Evolutionary conservation across 306 rosid genomes (phyloP), one percentile per base, ranked within the genome.

Genomic region (Cajanus cajan): DNA sequence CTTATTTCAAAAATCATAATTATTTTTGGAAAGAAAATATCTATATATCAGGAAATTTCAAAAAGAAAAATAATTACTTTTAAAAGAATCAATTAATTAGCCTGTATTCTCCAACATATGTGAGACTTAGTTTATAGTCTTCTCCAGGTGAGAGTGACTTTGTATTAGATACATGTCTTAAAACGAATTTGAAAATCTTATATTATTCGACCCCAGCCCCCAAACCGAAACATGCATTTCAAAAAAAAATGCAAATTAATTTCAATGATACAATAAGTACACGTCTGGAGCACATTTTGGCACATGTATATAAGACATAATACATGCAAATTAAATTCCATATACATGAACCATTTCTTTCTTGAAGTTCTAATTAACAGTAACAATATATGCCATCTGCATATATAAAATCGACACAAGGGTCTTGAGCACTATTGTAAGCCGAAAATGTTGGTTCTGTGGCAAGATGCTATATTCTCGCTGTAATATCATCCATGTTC

Each of bases 391-490:
- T 66, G 31, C 12, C 64, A 57, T 37, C 13, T 13, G 52, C 55
- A 54, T 18, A 41, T 16, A 66, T 10, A 34, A 2, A 18, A n/a
- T n/a, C n/a, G 28, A 14, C 74, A 58, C 52, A 45, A 24, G 68
- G 50, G 28, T 37, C 44, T 18, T 12, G 14, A 19, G 11, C 28
- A 39, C 36, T 64, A 74, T 74, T 52, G 64, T 34, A 55, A 68
- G 72, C 76, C 65, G 74, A 82, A 76, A 61, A 69, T 68, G 54
- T 61, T 24, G 73, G 40, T 18, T 47, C 34, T 18, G 52, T 21
- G 36, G 68, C 86, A 82, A 64, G 79, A 77, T 77, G 86, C 86
- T 54, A 71, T 52, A 82, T 82, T 82, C 76, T 63, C 75, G 82
- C 76, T 64, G 76, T 16, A 33, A 4, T 22, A 15, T 72, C 41